phyloP scores from a whole-genome alignment of 768 basidiomycete genomes.

The Filobasidium floriforme region DNA sequence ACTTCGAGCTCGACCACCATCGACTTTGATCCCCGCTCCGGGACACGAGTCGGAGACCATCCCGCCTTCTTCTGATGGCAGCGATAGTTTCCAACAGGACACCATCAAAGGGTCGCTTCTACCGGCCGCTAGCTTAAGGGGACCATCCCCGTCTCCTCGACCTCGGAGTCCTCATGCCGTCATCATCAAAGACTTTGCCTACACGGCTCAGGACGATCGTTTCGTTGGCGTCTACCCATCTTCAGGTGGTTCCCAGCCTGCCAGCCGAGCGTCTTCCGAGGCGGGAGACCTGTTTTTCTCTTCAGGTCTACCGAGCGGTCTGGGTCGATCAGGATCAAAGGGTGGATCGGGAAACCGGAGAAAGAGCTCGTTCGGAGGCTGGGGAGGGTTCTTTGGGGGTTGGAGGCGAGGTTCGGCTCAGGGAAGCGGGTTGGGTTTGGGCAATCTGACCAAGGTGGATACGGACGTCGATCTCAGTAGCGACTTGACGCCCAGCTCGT shows the following conservation, averaged over 20 bases:
- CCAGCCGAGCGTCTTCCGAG: slow-evolving; percentile 8
- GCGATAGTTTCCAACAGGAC: neutral
- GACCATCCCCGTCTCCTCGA: neutral
- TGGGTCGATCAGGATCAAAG: slow-evolving; percentile 6
- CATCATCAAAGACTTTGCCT: slow-evolving; percentile 5
- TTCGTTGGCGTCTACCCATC: slow-evolving; percentile 17
- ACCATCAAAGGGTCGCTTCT: neutral
- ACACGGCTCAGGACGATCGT: neutral
- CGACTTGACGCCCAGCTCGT: slow-evolving; percentile 9
- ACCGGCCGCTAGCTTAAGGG: neutral
- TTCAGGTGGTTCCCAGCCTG: neutral
- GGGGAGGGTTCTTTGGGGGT: slow-evolving; percentile 10
- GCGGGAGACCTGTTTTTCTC: slow-evolving; percentile 7
- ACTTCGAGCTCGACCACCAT: slow-evolving; percentile 13
- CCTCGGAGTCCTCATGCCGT: neutral
- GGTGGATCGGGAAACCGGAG: slow-evolving; percentile 3
- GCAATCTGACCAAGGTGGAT: slow-evolving; percentile 3
- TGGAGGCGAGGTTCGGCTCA: neutral
- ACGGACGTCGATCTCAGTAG: neutral
- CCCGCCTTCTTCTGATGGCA: slow-evolving; percentile 8
- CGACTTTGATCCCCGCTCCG: slow-evolving; percentile 22
- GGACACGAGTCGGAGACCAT: slow-evolving; percentile 21
- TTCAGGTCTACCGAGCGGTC: slow-evolving; percentile 4
- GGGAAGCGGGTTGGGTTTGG: slow-evolving; percentile 3
- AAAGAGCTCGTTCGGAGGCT: slow-evolving; percentile 10